phyloP scores from a whole-genome alignment of 1,284 basidiomycete genomes.

The Puccinia hordei region DNA sequence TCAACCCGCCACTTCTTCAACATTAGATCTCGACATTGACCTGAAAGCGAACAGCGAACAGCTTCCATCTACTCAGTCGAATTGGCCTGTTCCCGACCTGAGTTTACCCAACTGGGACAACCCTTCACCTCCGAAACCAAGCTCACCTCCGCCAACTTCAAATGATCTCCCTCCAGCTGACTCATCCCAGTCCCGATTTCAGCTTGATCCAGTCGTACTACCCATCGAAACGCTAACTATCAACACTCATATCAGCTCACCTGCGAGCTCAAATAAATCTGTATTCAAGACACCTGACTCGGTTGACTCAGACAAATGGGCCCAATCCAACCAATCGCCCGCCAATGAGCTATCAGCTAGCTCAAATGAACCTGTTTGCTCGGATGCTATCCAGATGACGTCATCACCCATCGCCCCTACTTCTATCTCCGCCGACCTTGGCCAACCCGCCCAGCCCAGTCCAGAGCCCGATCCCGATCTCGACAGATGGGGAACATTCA shows the following conservation, averaged over 20 bases:
- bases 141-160: conserved; percentile 15
- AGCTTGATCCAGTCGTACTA: not conserved
- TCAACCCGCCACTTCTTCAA: not conserved
- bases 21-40: conserved; percentile 16
- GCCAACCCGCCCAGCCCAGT: not conserved
- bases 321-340: conserved; percentile 20
- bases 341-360: not conserved
- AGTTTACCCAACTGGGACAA: conserved; percentile 36
- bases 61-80: not conserved
- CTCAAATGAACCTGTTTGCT: not conserved
- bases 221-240: conserved; percentile 4
- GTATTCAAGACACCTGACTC: conserved; percentile 10
- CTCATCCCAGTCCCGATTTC: not conserved
- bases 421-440: not conserved
- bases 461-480: conserved; percentile 14
- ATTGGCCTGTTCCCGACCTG: conserved; percentile 28
- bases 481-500: conserved; percentile 30
- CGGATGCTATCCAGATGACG: not conserved
- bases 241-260: conserved; percentile 20
- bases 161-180: not conserved
- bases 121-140: conserved; percentile 8
- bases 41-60: not conserved
- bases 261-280: conserved; percentile 1
- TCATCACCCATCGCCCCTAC: not conserved
- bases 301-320: conserved; percentile 28